phyloP scores from a whole-genome alignment of 345 rosid species.

The Abelmoschus esculentus region DNA sequence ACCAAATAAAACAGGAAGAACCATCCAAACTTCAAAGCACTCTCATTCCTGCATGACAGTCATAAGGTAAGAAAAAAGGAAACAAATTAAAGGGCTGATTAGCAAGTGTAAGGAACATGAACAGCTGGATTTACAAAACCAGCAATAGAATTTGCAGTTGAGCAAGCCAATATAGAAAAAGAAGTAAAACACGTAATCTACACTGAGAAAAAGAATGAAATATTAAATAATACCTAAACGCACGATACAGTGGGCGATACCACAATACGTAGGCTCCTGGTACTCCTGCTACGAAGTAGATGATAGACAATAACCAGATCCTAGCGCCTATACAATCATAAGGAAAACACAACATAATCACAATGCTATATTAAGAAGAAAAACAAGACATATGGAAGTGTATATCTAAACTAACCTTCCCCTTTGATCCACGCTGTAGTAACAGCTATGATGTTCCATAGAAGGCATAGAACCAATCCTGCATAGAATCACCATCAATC shows the following conservation, averaged over 20 bases:
- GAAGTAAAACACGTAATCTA: not conserved
- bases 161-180: not conserved
- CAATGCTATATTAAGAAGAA: not conserved
- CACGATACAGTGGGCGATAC: constrained; percentile 96
- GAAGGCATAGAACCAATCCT: constrained; percentile 73
- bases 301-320: constrained; percentile 89
- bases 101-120: not conserved
- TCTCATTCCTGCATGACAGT: constrained; percentile 60
- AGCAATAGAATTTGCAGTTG: not conserved
- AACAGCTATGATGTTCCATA: constrained; percentile 82
- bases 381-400: not conserved
- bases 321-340: constrained; percentile 45
- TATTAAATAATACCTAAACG: constrained; percentile 49
- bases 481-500: constrained; percentile 22
- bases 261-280: constrained; percentile 89
- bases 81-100: not conserved
- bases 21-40: constrained; percentile 89
- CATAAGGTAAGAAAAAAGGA: not conserved
- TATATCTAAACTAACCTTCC: constrained; percentile 40
- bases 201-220: not conserved
- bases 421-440: constrained; percentile 87
- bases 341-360: not conserved
- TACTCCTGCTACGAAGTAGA: constrained; percentile 86
- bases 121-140: not conserved
- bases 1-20: constrained; percentile 85